Evolutionary conservation across 2,329 filamentous ascomycete genomes (phyloP).

Genomic region (Cladosporium halotolerans): DNA sequence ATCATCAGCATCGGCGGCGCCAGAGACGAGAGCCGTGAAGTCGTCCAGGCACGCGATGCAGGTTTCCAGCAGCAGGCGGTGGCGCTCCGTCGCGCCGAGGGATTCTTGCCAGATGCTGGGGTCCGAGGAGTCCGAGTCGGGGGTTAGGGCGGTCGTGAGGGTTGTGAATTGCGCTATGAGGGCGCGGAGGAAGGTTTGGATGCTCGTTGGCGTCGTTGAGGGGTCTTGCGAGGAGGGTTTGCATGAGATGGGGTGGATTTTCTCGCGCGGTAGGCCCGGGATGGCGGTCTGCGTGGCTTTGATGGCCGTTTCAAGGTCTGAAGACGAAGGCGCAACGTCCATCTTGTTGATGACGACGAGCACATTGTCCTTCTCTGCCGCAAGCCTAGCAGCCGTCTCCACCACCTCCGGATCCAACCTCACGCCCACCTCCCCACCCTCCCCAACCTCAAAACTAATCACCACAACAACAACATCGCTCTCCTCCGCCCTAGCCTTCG

Average conservation of each 20-base stretch:
- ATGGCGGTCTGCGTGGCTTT: conserved; percentile 34
- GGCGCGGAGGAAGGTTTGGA: conserved; percentile 61
- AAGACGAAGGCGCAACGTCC: conserved; percentile 43
- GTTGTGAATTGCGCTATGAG: conserved; percentile 62
- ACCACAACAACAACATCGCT: conserved; percentile 83
- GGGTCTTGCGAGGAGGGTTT: conserved; percentile 27
- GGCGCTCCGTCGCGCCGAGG: conserved; percentile 83
- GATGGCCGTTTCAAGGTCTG: conserved; percentile 13
- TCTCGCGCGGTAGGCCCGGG: conserved; percentile 38
- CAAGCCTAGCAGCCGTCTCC: conserved; percentile 47
- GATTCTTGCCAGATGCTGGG: conserved; percentile 71
- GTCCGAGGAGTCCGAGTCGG: conserved; percentile 40
- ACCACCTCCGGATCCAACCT: conserved; percentile 50
- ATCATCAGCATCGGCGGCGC: conserved; percentile 8
- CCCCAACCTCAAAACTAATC: conserved; percentile 59
- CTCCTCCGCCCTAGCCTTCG: conserved; percentile 70
- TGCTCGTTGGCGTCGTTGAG: conserved; percentile 53
- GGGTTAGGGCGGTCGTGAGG: conserved; percentile 54
- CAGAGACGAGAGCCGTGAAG: conserved; percentile 46
- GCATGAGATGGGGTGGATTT: conserved; percentile 66
- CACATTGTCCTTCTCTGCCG: conserved; percentile 46
- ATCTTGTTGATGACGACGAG: conserved; percentile 57
- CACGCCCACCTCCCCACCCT: conserved; percentile 23
- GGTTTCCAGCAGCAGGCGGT: conserved; percentile 70
- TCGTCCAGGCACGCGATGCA: conserved; percentile 66